Evolutionary conservation across 352 stramenopile genomes (phyloP).

Genomic region (Pythium guiyangense): DNA sequence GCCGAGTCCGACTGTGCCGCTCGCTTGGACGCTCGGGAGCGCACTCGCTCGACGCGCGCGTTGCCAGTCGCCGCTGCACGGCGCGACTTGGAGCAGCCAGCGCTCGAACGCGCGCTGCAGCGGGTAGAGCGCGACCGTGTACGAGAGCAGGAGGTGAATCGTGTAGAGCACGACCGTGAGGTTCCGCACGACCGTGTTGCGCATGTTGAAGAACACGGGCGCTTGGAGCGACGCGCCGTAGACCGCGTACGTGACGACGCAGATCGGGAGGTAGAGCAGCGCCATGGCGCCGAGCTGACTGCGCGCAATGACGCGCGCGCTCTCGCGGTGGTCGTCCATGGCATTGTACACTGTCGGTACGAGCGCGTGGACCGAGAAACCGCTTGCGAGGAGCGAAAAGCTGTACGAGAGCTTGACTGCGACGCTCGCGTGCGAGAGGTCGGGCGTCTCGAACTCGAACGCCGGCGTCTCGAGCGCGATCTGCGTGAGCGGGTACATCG

Average conservation of each 20-base stretch:
- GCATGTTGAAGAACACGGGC: constrained; percentile 83
- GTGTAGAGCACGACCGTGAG: constrained; percentile 71
- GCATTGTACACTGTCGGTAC: constrained; percentile 75
- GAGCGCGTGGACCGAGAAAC: constrained; percentile 67
- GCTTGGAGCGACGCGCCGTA: constrained; percentile 72
- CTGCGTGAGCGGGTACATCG: constrained; percentile 79
- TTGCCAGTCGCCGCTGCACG: constrained; percentile 4
- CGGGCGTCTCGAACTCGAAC: constrained; percentile 63
- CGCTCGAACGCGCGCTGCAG: constrained; percentile 62
- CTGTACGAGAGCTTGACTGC: constrained; percentile 68
- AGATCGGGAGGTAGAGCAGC: constrained; percentile 69
- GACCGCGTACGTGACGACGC: constrained; percentile 68
- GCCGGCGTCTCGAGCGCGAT: constrained; percentile 55
- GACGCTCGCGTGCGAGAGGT: constrained; percentile 46
- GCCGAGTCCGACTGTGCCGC: constrained; percentile 1
- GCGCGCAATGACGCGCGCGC: constrained; percentile 36
- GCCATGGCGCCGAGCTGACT: constrained; percentile 48
- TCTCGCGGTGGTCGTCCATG: constrained; percentile 58
- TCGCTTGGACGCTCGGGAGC: constrained; percentile 13
- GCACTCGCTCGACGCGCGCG: neutral
- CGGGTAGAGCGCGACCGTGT: constrained; percentile 61
- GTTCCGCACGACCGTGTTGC: constrained; percentile 65
- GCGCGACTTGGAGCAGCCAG: constrained; percentile 32
- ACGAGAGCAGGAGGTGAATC: constrained; percentile 71
- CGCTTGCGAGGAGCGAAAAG: constrained; percentile 58